Base-by-base conservation (phyloP, 2,329 filamentous ascomycete species). In the Lanzia echinophila region DNA sequence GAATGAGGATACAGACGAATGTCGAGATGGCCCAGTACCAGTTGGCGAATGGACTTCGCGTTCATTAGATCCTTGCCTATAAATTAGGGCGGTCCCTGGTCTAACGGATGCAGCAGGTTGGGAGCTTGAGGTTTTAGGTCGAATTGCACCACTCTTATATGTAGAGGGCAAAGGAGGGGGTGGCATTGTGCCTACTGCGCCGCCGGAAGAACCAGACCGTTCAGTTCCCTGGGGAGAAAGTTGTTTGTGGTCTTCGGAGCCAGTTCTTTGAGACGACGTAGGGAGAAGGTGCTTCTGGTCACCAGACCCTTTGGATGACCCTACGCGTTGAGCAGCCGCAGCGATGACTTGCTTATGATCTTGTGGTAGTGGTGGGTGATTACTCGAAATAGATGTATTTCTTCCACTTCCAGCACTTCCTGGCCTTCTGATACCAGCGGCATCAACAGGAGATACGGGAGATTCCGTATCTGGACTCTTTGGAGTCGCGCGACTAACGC, bases 1-100 rank as follows among this genome's bases (percentile, higher is more conserved):
- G 67, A 99, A 99, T 0, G 94, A 97, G 0, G 94, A 96, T 6
- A 97, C 82, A 0, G 94, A 99, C 3, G 90, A 95, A 60, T 88
- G 83, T 42, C 87, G 82, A 60, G 81, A 81, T 67, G 56, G 72
- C 34, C 38, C 48, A 53, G 57, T 62, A 10, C 57, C 58, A 44
- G 73, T 71, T 1, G 78, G 74, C 4, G 79, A 79, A 12, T 82
- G 72, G 47, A 75, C 56, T 56, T 79, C 75, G 3, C 68, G 67
- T 22, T 75, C 79, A 20, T 74, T 79, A 32, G 77, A 76, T 49
- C 48, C 74, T 70, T 47, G 75, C 72, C 58, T 72, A 71, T 47
- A 72, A 70, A 55, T 77, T 75, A 61, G 75, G 49, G 84, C 81
- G 13, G 87, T 86, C 1, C 78, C 82, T 43, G 75, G 75, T 58